Conservation (phyloP, 768 basidiomycete genomes). For the Tulasnella sp. region DNA sequence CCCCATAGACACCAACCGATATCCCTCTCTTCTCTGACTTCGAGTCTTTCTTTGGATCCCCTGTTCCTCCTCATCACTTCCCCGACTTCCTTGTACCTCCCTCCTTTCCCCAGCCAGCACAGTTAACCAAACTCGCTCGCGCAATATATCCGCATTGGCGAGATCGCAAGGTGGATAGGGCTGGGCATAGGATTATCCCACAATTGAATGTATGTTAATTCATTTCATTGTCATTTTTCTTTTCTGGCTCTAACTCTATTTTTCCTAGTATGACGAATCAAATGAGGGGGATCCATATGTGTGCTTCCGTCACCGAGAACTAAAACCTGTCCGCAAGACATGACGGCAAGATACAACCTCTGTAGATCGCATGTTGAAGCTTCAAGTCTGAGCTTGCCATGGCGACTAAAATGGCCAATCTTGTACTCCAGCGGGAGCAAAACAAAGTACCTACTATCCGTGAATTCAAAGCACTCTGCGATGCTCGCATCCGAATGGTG, state of each 20-base stretch:
- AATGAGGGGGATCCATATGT: constrained; percentile 86
- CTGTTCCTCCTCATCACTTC: constrained; percentile 49
- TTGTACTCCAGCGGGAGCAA: constrained; percentile 57
- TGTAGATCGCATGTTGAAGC: constrained; percentile 73
- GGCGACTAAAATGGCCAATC: constrained; percentile 58
- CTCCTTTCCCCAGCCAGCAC: constrained; percentile 50
- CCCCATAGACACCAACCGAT: neutral
- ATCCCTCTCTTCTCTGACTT: constrained; percentile 46
- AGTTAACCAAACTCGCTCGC: constrained; percentile 56
- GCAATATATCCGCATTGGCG: constrained; percentile 82
- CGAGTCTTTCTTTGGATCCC: constrained; percentile 45
- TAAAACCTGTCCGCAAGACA: constrained; percentile 89
- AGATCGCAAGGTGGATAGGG: constrained; percentile 63
- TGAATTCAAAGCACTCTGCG: constrained; percentile 58
- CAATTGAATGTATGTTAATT: constrained; percentile 57
- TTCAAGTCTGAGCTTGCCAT: constrained; percentile 63
- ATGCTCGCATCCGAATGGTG: constrained; percentile 56
- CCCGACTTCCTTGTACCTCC: constrained; percentile 53
- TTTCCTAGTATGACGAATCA: constrained; percentile 64
- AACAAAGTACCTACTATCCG: constrained; percentile 54
- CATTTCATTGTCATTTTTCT: no score
- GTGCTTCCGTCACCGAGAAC: constrained; percentile 91
- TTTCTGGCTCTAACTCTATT: no score
- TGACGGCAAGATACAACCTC: constrained; percentile 80
- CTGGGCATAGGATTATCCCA: constrained; percentile 78